Percentiles rank a stretch among this genome's conserved stretches.
Evolutionary conservation across 805 yeast genomes (phyloP).

Genomic region (Jamesozyma lodderae): DNA sequence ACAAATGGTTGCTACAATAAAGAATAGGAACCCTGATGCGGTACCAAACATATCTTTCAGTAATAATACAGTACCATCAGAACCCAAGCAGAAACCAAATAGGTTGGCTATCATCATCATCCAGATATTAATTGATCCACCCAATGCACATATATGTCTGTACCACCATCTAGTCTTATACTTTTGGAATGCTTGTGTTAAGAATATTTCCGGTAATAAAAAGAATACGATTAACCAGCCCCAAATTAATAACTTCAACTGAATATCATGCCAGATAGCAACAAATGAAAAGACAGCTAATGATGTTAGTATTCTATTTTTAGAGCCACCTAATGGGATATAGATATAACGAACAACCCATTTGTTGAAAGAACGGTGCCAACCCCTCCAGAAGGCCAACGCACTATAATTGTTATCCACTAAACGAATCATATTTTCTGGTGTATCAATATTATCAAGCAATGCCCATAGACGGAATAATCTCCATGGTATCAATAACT

Average conservation of each 20-base stretch:
- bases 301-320: slow-evolving; percentile 62
- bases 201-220: slow-evolving; percentile 73
- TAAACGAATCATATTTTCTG: slow-evolving; percentile 95
- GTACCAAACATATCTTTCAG: slow-evolving; percentile 67
- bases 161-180: slow-evolving; percentile 53
- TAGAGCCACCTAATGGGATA: slow-evolving; percentile 82
- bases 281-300: slow-evolving; percentile 88
- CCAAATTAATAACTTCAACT: slow-evolving; percentile 79
- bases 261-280: slow-evolving; percentile 97
- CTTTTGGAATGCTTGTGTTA: slow-evolving; percentile 36
- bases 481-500: slow-evolving; percentile 92
- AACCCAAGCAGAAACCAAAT: slow-evolving; percentile 89
- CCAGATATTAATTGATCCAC: slow-evolving; percentile 88
- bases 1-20: slow-evolving; percentile 50
- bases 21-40: slow-evolving; percentile 52
- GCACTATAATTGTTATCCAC: slow-evolving; percentile 92
- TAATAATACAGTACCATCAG: slow-evolving; percentile 68
- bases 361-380: slow-evolving; percentile 91
- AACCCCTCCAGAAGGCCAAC: slow-evolving; percentile 94
- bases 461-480: slow-evolving; percentile 87
- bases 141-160: slow-evolving; percentile 73
- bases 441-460: slow-evolving; percentile 89
- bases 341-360: slow-evolving; percentile 88
- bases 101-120: slow-evolving; percentile 96
- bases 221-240: slow-evolving; percentile 91